These are phyloP conservation scores for Nematocida homosporus DNA, from an alignment of 371 early-diverging fungal species.

Conservation along the genomic window DNA sequence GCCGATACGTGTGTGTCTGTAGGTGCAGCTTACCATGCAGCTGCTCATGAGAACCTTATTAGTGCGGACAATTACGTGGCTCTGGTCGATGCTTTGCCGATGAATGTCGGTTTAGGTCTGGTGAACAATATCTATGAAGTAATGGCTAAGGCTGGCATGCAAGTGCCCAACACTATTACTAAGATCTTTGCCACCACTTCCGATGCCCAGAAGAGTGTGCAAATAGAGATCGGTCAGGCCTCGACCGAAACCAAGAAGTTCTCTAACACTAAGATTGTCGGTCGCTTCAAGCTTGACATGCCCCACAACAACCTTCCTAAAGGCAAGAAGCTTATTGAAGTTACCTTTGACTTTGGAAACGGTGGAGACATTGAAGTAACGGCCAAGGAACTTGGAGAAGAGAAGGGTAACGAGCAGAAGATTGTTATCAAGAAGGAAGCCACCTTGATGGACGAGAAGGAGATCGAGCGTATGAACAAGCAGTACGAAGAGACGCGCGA, in stretches of 20 bases:
- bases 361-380: constrained; percentile 42
- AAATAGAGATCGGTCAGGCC: constrained; percentile 57
- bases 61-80: constrained; percentile 39
- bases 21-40: constrained; percentile 93
- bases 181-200: constrained; percentile 63
- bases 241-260: constrained; percentile 39
- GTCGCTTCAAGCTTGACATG: constrained; percentile 44
- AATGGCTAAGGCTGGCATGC: constrained; percentile 51
- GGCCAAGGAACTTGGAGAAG: constrained; percentile 41
- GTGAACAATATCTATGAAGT: constrained; percentile 58
- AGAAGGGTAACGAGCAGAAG: constrained; percentile 24
- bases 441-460: constrained; percentile 3
- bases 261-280: constrained; percentile 41
- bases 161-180: constrained; percentile 59
- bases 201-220: constrained; percentile 64
- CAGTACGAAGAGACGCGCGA: constrained; percentile 47
- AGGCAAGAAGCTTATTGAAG: constrained; percentile 50
- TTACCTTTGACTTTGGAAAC: constrained; percentile 48
- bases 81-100: constrained; percentile 61
- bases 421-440: constrained; percentile 38
- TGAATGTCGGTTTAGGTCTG: constrained; percentile 64
- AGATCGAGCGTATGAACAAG: constrained; percentile 26
- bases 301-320: constrained; percentile 36
- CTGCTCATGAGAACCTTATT: constrained; percentile 76
- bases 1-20: constrained; percentile 94